A percentile compares a stretch with the other conserved stretches of the same genome.
phyloP scores from a whole-genome alignment of 1,139 yeast species.

The Sugiyamaella neomexicana region DNA sequence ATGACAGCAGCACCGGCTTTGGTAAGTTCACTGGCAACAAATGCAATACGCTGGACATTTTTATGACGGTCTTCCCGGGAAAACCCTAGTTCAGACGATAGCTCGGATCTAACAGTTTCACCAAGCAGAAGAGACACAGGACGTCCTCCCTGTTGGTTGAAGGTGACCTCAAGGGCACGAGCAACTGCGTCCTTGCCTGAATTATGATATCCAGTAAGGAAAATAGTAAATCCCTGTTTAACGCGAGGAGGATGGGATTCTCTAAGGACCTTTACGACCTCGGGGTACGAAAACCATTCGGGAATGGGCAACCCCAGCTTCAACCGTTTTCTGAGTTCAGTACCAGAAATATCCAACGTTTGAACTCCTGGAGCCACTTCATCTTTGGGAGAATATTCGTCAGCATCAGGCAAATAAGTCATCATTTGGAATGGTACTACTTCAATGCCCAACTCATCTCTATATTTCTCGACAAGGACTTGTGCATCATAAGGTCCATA shows the following conservation, averaged over 20 bases:
- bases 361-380: slow-evolving; percentile 77
- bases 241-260: slow-evolving; percentile 92
- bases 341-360: slow-evolving; percentile 92
- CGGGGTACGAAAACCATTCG: slow-evolving; percentile 96
- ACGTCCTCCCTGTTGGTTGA: slow-evolving; percentile 89
- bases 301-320: slow-evolving; percentile 88
- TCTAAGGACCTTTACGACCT: slow-evolving; percentile 86
- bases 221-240: slow-evolving; percentile 80
- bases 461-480: slow-evolving; percentile 72
- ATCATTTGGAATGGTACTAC: slow-evolving; percentile 98
- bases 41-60: slow-evolving; percentile 51
- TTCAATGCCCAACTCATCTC: slow-evolving; percentile 77
- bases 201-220: slow-evolving; percentile 57
- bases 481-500: slow-evolving; percentile 98
- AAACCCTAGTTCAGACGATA: slow-evolving; percentile 47
- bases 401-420: slow-evolving; percentile 92
- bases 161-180: slow-evolving; percentile 82
- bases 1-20: slow-evolving; percentile 91
- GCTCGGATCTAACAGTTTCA: slow-evolving; percentile 49
- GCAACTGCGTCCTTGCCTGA: slow-evolving; percentile 66
- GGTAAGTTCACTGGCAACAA: slow-evolving; percentile 76
- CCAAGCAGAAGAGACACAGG: slow-evolving; percentile 69
- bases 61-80: slow-evolving; percentile 45
- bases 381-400: slow-evolving; percentile 93
- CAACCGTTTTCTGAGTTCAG: slow-evolving; percentile 86